Evolutionary conservation across 2,329 filamentous ascomycete species (phyloP), one percentile per base, ranked within the genome.

Genomic region (Ramularia collo-cygni): DNA sequence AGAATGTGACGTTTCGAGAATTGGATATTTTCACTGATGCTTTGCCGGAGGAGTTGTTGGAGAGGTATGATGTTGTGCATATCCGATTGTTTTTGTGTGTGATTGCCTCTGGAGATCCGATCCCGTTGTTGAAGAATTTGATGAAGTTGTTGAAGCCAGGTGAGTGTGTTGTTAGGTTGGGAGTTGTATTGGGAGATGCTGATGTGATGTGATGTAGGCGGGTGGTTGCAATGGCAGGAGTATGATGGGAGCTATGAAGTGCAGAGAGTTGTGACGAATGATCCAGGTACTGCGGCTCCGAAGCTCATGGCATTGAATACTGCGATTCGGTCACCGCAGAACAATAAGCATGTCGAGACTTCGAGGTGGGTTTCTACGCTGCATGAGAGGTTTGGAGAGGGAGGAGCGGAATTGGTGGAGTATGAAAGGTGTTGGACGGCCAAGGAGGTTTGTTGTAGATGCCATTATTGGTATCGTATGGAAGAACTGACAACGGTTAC

Each of bases 211-310:
- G 6, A 10, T 10, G 10, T 10, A 24, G 21, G 31, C 16, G 51
- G 53, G 10, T 48, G 43, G 28, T 33, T 56, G 1, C 51, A 56
- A 15, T 56, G 51, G 53, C 44, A 51, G 26, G 50, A 53, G 39
- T 50, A 45, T 15, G 38, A 51, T 28, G n/a, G 24, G 10, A 28
- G 8, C 13, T 8, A 26, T 2, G 17, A 12, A 7, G 15, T 15
- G 10, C 15, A 17, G 17, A 13, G 14, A 21, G 26, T 28, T 13
- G 19, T 21, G 24, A 17, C 10, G 4, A 17, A 18, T 3, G 21
- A 14, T 8, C 17, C 36, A 8, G 33, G 13, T n/a, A 26, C 26
- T 3, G 4, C 33, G 2, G 34, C 38, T 0, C 27, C 27, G 5
- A 36, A 36, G 10, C 15, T 31, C 17, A 15, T 28, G 13, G 13